Conservation (phyloP, 495 filamentous ascomycete species). For the Penicillium maclennaniae region DNA sequence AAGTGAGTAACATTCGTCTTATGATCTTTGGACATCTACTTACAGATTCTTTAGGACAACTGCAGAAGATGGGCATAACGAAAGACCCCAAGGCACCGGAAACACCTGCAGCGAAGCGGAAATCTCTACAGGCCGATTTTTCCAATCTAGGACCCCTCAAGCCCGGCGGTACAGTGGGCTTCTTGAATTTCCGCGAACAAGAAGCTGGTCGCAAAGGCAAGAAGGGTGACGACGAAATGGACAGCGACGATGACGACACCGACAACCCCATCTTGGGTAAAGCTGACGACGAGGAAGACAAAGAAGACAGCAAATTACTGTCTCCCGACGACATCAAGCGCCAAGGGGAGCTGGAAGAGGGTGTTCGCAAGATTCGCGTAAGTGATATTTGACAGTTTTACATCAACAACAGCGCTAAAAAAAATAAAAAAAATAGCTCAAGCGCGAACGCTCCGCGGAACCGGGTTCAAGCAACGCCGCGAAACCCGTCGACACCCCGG, state of each 20-base stretch:
- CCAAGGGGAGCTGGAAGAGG: slow-evolving; percentile 83
- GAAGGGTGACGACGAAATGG: slow-evolving; percentile 48
- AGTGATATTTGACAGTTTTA: slow-evolving; percentile 24
- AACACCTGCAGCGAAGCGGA: slow-evolving; percentile 62
- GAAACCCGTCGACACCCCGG: slow-evolving; percentile 42
- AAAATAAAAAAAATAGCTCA: slow-evolving; percentile 57
- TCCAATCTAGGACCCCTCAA: slow-evolving; percentile 80
- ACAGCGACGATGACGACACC: slow-evolving; percentile 63
- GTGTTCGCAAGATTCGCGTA: slow-evolving; percentile 89
- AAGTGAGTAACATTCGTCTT: slow-evolving; percentile 54
- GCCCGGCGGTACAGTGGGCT: slow-evolving; percentile 78
- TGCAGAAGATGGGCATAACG: slow-evolving; percentile 89
- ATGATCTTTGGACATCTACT: slow-evolving; percentile 10
- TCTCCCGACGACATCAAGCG: slow-evolving; percentile 78
- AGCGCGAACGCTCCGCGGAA: slow-evolving; percentile 89
- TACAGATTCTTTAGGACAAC: slow-evolving; percentile 61
- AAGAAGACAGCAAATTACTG: slow-evolving; percentile 57
- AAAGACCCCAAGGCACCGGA: slow-evolving; percentile 56
- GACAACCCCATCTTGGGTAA: slow-evolving; percentile 53
- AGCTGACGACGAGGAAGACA: slow-evolving; percentile 70
- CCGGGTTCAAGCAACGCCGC: slow-evolving; percentile 52
- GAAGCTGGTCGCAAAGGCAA: slow-evolving; percentile 51
- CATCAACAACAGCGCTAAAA: slow-evolving; percentile 8
- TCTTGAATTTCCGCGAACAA: slow-evolving; percentile 79
- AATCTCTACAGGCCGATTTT: slow-evolving; percentile 76